A percentile compares a stretch with the other conserved stretches of the same genome.
Conservation (phyloP, 345 rosid genomes). For the Capsella bursapastoris region DNA sequence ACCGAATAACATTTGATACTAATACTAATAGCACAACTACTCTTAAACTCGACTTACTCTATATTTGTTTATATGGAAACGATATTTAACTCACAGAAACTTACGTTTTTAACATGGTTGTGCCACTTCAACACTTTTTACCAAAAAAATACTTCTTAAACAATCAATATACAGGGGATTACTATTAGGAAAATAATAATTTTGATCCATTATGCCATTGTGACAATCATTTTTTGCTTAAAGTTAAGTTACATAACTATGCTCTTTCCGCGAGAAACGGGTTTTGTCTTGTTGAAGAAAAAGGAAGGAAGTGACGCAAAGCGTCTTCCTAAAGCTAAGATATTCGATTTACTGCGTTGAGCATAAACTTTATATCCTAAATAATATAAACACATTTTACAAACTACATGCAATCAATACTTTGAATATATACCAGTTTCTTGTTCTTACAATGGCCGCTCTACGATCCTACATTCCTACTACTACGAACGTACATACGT, state of each 20-base stretch:
- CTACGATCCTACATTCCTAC: not conserved
- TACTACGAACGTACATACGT: not conserved
- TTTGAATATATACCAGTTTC: not conserved
- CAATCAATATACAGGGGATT: not conserved
- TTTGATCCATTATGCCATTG: constrained; percentile 24
- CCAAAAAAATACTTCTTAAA: not conserved
- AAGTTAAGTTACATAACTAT: constrained; percentile 45
- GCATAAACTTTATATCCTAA: constrained; percentile 33
- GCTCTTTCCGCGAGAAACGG: constrained; percentile 47
- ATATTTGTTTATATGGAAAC: not conserved
- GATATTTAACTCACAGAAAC: not conserved
- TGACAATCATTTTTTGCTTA: constrained; percentile 42
- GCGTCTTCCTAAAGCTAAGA: constrained; percentile 44
- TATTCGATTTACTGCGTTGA: constrained; percentile 32
- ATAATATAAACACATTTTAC: constrained; percentile 13
- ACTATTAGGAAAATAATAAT: constrained; percentile 26
- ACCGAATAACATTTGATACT: not conserved
- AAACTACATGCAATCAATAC: not conserved
- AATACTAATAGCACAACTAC: not conserved
- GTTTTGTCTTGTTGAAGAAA: constrained; percentile 40
- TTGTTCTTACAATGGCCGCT: not conserved
- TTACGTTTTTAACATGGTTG: not conserved
- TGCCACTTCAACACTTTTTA: not conserved
- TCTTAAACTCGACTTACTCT: not conserved
- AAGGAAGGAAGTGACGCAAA: constrained; percentile 48